Base-by-base conservation (phyloP, 345 rosid species). In the Stellera chamaejasme region DNA sequence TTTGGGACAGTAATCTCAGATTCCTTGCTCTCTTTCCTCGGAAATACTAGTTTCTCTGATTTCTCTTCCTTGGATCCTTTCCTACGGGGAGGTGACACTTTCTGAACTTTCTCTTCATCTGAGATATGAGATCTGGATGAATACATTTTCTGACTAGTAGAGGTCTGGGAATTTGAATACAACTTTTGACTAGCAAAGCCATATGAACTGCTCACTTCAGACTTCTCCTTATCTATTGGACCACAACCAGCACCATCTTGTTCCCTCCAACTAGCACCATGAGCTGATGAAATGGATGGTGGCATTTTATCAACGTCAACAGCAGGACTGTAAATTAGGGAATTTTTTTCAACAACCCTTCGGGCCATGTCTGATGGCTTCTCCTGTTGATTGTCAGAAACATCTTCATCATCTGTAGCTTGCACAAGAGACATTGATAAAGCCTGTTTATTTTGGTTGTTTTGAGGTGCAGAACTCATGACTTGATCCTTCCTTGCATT, bases 41-140 rank as follows among this genome's bases (percentile, higher is more conserved):
- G 49, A 75, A 59, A 73, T 71, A 77, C 85, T 13, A 52, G 55
- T 71, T 80, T 88, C 50, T 84, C 87, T 11, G 72, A 58, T 63
- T 83, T 89, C 69, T 89, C 99, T 49, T 89, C 96, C 68, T 82
- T 77, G 2, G 66, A 51, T 59, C 58, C 89, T 89, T 87, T 89
- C 63, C 91, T 78, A 45, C 77, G 84, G 54, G 99, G 84, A 2
- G 94, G 97, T 13, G 97, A 89, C 45, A 77, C 86, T 75, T 82
- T 82, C 64, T 69, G 88, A 64, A 79, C 81, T 77, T 81, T 88
- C 66, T 88, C 98, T 78, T 82, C 95, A 46, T 57, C 70, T 11
- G 75, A 62, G 48, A 62, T 80, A 59, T 84, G 93, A 65, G 82
- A 56, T 70, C 69, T 65, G 23, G 76, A 77, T 58, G 79, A 64